Conservation (phyloP, 2,329 filamentous ascomycete species). For the Zymoseptoria passerinii region DNA sequence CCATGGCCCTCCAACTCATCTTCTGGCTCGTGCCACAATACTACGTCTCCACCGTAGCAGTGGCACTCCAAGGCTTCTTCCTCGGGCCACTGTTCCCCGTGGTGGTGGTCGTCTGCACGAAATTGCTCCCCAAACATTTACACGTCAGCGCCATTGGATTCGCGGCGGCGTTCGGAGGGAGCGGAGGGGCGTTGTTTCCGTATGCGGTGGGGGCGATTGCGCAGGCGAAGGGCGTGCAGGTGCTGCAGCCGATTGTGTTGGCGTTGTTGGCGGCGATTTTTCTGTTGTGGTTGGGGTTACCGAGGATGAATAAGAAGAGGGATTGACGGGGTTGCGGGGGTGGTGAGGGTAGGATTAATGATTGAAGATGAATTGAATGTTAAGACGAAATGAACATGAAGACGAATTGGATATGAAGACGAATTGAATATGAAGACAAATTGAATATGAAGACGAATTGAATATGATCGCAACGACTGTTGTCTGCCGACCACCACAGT, state of each 20-base stretch:
- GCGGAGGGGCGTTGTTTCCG: slow-evolving; percentile 59
- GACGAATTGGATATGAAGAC: too few species aligned
- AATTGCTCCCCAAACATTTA: slow-evolving; percentile 61
- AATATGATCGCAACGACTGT: too few species aligned
- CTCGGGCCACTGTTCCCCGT: slow-evolving; percentile 72
- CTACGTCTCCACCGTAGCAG: slow-evolving; percentile 62
- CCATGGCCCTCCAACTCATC: slow-evolving; percentile 54
- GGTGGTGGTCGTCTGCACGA: slow-evolving; percentile 63
- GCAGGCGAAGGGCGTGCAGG: slow-evolving; percentile 50
- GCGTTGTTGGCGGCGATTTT: slow-evolving; percentile 45
- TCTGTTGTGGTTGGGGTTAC: slow-evolving; percentile 44
- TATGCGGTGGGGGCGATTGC: slow-evolving; percentile 62
- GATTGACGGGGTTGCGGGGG: slow-evolving; percentile 15
- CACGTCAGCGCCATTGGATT: slow-evolving; percentile 79
- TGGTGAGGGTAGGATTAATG: neutral
- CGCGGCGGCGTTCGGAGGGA: slow-evolving; percentile 66
- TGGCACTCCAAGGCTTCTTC: slow-evolving; percentile 68
- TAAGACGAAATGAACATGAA: too few species aligned
- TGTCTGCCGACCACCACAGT: too few species aligned
- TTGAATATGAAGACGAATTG: too few species aligned
- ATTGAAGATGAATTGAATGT: too few species aligned
- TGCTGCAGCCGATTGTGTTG: slow-evolving; percentile 53
- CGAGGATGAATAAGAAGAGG: slow-evolving; percentile 38
- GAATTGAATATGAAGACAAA: too few species aligned
- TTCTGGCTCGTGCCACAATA: slow-evolving; percentile 79